Evolutionary conservation across 75 land plant species (phyloP), one percentile per base, ranked within the genome.

Genomic region (Sequoia sempervirens): DNA sequence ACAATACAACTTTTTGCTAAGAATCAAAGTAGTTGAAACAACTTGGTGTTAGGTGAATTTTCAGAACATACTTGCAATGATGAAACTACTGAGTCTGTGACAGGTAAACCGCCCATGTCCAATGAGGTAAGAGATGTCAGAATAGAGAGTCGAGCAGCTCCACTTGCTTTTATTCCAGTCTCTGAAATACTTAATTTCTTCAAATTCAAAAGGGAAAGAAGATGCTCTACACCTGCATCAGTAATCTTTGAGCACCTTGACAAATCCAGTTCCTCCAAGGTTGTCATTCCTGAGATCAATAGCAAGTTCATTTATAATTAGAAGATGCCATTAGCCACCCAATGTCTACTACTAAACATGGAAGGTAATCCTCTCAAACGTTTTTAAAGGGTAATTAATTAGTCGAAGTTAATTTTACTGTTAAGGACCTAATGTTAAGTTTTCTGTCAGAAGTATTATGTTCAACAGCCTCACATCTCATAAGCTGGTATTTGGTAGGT

Each of bases 71-170:
- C 99, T 91, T 92, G 93, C 70, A 97, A 87, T 34, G 95, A 94
- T 46, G 45, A 74, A 28, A 97, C 75, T 30, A 86, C 89, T 66
- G 28, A 73, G 88, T 97, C 98, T 81, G 94, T 93, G 54, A 97
- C 93, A 36, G 93, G 95, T 18, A 95, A 85, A 12, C 99, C 99
- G 46, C 99, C 99, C 81, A 97, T 83, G 89, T 96, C 98, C 82
- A 97, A 84, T 6, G 87, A 85, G 34, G 26, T 72, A 38, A 96
- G 88, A 4, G 86, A 82, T 78, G 58, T 84, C n/a, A 97, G 94
- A 41, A 87, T 81, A 30, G 92, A 83, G 68, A 97, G 89, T 18
- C 81, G 86, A 32, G 41, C 80, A 37, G 96, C 70, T 14, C 94
- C 99, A 66, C 91, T 79, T n/a, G 86, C 85, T 52, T 91, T 97